Evolutionary conservation across 768 basidiomycete species (phyloP).

Genomic region (Lentinula sp.): DNA sequence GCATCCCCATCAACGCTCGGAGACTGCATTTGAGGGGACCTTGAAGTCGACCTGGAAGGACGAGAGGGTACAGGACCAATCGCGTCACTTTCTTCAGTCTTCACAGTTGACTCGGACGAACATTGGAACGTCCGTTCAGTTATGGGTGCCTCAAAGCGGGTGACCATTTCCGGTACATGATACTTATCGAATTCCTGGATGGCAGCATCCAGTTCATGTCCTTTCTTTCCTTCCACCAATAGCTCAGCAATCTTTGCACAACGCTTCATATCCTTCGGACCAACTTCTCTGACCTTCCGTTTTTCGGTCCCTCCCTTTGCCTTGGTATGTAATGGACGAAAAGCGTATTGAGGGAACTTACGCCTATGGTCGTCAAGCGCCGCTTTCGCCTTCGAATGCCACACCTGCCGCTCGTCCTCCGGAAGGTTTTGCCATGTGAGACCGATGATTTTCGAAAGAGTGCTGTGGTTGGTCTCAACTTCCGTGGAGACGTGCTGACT

Average conservation of each 20-base stretch:
- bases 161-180: constrained; percentile 55
- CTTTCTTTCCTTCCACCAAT: constrained; percentile 50
- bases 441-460: constrained; percentile 80
- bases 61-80: not conserved
- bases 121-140: constrained; percentile 67
- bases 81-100: constrained; percentile 27
- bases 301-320: constrained; percentile 38
- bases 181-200: constrained; percentile 50
- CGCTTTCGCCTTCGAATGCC: constrained; percentile 71
- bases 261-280: constrained; percentile 55
- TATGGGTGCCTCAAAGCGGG: constrained; percentile 68
- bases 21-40: not conserved
- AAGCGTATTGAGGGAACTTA: constrained; percentile 72
- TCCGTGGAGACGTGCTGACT: constrained; percentile 69
- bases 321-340: constrained; percentile 54
- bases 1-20: not conserved
- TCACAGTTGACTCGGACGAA: constrained; percentile 52
- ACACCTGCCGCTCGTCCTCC: constrained; percentile 67
- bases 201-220: constrained; percentile 48
- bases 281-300: constrained; percentile 56
- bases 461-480: constrained; percentile 79
- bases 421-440: constrained; percentile 78
- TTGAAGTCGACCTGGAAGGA: constrained; percentile 13
- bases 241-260: constrained; percentile 65
- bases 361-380: constrained; percentile 71